Conservation (phyloP, 345 rosid genomes). For the Lagerstroemia speciosa region DNA sequence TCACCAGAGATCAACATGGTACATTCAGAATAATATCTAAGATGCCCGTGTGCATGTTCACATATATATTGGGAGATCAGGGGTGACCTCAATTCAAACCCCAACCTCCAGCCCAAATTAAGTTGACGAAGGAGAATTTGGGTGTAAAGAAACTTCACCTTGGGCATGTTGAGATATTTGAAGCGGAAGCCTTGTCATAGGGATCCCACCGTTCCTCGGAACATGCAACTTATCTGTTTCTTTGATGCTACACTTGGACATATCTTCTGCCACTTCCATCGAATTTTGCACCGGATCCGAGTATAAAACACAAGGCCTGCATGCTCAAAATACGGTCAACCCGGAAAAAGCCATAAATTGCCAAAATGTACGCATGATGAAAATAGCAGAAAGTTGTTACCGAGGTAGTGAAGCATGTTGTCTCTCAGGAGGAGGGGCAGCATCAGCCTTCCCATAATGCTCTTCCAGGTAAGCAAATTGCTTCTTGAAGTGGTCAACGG, state of each 20-base stretch:
- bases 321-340: conserved; percentile 8
- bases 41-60: neutral
- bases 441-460: conserved; percentile 76
- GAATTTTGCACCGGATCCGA: conserved; percentile 57
- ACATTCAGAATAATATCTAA: neutral
- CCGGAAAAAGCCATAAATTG: neutral
- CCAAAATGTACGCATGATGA: neutral
- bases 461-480: conserved; percentile 95
- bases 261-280: conserved; percentile 49
- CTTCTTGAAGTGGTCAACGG: conserved; percentile 95
- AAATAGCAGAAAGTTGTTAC: conserved; percentile 20
- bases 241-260: conserved; percentile 79
- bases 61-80: neutral
- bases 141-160: conserved; percentile 23
- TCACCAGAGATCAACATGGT: neutral
- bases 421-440: conserved; percentile 79
- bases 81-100: neutral
- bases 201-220: conserved; percentile 53
- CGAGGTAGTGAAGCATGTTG: conserved; percentile 96
- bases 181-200: conserved; percentile 70
- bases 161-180: conserved; percentile 67
- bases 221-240: conserved; percentile 51
- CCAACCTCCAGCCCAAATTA: too few relatives aligned
- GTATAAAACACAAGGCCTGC: conserved; percentile 81
- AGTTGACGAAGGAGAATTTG: neutral